These are phyloP conservation scores for Cystobasidium slooffiae DNA, from an alignment of 1,284 basidiomycete species.

Conservation along the genomic window DNA sequence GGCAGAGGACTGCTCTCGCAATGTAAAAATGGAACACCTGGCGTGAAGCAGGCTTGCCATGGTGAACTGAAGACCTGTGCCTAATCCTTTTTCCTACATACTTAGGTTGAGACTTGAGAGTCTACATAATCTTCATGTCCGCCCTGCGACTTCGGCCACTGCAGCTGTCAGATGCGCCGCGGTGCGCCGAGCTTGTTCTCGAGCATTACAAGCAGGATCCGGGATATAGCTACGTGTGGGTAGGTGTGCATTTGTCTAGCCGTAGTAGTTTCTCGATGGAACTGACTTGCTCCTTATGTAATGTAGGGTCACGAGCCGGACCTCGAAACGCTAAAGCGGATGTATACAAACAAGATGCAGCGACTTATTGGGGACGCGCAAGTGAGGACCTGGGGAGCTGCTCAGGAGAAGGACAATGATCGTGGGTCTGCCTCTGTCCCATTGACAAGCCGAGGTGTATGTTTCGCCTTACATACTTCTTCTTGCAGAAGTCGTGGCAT, in stretches of 20 bases:
- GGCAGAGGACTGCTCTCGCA: too few species aligned
- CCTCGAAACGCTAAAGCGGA: neutral
- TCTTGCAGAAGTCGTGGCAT: neutral
- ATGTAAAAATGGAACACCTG: too few species aligned
- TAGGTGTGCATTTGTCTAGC: neutral
- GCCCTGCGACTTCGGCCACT: neutral
- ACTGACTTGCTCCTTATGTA: neutral
- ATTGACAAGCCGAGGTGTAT: neutral
- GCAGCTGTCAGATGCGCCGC: neutral
- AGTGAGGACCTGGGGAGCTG: neutral
- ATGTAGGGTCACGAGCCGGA: neutral
- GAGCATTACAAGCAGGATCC: neutral
- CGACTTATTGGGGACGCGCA: neutral
- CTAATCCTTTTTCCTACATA: too few species aligned
- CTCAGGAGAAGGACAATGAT: neutral
- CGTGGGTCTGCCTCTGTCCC: too few species aligned
- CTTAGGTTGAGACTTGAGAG: too few species aligned
- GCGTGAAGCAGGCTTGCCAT: too few species aligned
- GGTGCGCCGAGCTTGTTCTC: neutral
- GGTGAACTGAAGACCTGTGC: too few species aligned
- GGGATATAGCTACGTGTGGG: neutral
- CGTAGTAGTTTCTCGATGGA: too few species aligned
- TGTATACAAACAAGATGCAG: neutral
- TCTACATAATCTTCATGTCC: too few species aligned
- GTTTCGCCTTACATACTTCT: neutral